phyloP scores from a whole-genome alignment of 148 eudicot genomes.

The Camellia lanceoleosa region DNA sequence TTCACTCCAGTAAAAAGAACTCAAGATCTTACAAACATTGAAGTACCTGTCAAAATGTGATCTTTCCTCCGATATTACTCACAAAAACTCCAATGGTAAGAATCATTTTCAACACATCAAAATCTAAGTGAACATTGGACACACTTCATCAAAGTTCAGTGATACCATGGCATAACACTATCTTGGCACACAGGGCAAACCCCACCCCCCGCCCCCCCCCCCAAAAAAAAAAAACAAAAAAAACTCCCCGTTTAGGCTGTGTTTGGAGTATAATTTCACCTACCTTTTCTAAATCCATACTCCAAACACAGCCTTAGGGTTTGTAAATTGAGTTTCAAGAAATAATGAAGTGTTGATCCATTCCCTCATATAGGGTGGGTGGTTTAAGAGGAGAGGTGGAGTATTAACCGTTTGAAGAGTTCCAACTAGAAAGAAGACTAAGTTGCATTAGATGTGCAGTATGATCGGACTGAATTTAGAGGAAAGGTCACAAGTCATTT shows the following conservation, averaged over 20 bases:
- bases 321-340: neutral
- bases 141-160: too few relatives aligned
- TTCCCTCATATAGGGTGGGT: neutral
- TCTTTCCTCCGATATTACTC: neutral
- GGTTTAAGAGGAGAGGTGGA: neutral
- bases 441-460: neutral
- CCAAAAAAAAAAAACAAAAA: too few relatives aligned
- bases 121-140: too few relatives aligned
- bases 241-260: too few relatives aligned
- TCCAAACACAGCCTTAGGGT: too few relatives aligned
- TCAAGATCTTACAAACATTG: neutral
- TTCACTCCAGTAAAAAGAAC: too few relatives aligned
- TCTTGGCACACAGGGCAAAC: neutral
- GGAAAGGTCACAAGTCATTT: neutral
- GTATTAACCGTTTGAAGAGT: neutral
- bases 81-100: neutral
- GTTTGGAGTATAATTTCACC: too few relatives aligned
- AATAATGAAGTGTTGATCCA: too few relatives aligned
- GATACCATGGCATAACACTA: neutral
- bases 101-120: neutral
- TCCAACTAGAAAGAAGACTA: neutral
- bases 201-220: too few relatives aligned
- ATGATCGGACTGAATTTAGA: neutral
- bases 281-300: too few relatives aligned
- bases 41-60: neutral